Conservation (phyloP, 192 early-diverging fungal genomes). For the Coemansia sp. region DNA sequence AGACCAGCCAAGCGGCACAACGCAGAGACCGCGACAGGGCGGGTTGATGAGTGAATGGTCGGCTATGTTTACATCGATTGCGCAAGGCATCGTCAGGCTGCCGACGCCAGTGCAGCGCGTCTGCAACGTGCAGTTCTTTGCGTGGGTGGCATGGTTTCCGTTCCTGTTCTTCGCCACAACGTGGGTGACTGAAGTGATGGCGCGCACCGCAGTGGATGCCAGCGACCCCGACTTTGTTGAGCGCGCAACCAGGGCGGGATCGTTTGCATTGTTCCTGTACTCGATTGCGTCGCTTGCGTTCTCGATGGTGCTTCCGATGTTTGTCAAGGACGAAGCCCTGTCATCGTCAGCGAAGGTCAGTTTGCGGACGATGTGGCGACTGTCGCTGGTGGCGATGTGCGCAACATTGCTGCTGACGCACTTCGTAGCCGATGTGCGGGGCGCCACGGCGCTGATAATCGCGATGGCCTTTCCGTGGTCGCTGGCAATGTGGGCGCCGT, state of each 20-base stretch:
- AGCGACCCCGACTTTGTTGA: conserved; percentile 47
- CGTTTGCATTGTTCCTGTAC: conserved; percentile 83
- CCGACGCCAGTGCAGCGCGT: conserved; percentile 76
- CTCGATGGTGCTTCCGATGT: conserved; percentile 35
- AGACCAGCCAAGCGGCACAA: too few relatives aligned
- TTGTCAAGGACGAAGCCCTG: conserved; percentile 23
- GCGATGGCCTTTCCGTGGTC: conserved; percentile 85
- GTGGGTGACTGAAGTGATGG: conserved; percentile 49
- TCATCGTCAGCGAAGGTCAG: conserved; percentile 11
- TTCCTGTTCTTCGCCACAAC: conserved; percentile 87
- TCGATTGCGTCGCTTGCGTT: conserved; percentile 69
- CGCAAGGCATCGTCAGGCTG: conserved; percentile 46
- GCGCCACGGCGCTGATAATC: conserved; percentile 69
- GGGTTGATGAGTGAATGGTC: conserved; percentile 17
- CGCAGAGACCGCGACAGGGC: background rate
- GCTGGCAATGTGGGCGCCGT: conserved; percentile 86
- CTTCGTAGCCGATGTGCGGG: conserved; percentile 58
- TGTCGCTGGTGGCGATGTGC: conserved; percentile 67
- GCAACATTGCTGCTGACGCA: conserved; percentile 64
- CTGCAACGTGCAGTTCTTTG: conserved; percentile 92
- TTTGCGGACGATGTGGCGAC: conserved; percentile 66
- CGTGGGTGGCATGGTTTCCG: conserved; percentile 98
- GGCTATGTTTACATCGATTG: conserved; percentile 22
- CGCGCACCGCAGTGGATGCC: conserved; percentile 21
- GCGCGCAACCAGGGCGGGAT: conserved; percentile 76